These are phyloP conservation scores for Kodamaea restingae DNA, from an alignment of 805 yeast species.

Conservation along the genomic window DNA sequence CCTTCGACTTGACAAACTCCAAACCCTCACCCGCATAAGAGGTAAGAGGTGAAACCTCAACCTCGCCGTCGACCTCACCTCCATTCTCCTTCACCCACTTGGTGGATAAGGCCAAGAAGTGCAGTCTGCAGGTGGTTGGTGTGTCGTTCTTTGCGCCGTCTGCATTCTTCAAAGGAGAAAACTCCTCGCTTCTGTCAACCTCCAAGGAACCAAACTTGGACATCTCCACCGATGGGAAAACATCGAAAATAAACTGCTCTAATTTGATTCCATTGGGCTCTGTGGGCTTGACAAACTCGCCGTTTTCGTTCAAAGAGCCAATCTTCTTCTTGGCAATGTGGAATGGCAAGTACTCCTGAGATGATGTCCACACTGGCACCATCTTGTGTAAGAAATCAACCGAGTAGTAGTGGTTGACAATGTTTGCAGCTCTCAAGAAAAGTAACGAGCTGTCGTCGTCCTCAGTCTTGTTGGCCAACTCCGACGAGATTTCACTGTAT, in stretches of 20 bases:
- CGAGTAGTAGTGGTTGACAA: constrained; percentile 93
- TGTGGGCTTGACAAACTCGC: constrained; percentile 54
- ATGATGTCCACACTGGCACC: constrained; percentile 67
- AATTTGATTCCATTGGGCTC: constrained; percentile 87
- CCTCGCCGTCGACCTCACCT: constrained; percentile 51
- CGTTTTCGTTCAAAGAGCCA: constrained; percentile 49
- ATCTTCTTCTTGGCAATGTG: constrained; percentile 94
- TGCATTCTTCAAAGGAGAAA: constrained; percentile 91
- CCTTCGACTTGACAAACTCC: constrained; percentile 48
- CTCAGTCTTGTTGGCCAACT: constrained; percentile 65
- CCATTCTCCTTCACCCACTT: constrained; percentile 72
- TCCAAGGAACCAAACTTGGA: constrained; percentile 84
- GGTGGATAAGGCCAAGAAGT: constrained; percentile 63
- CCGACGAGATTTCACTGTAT: constrained; percentile 81
- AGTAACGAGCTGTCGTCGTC: constrained; percentile 49
- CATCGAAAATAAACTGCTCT: constrained; percentile 96
- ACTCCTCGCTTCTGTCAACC: constrained; percentile 80
- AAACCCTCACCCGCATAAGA: constrained; percentile 77
- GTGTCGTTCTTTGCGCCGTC: constrained; percentile 79
- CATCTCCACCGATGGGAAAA: constrained; percentile 74
- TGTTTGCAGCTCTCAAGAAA: constrained; percentile 88
- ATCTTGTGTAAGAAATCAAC: constrained; percentile 60
- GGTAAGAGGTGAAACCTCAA: constrained; percentile 74
- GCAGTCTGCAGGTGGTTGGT: constrained; percentile 73
- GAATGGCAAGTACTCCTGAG: constrained; percentile 72